These are phyloP conservation scores for Paraleonurus japonicus DNA, from an alignment of 257 asterid species.

Conservation along the genomic window DNA sequence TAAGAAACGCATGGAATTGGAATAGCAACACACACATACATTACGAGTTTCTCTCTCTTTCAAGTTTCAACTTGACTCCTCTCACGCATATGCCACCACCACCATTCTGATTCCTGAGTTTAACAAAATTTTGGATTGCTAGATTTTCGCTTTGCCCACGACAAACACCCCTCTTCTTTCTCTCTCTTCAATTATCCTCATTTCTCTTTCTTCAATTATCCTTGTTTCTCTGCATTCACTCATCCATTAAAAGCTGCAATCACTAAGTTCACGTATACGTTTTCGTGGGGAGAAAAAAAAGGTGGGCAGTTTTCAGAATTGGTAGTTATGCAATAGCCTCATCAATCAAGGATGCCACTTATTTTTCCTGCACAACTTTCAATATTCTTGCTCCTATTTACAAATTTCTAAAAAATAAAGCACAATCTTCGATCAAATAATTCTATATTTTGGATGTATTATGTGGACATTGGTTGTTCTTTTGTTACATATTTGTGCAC, in stretches of 20 bases:
- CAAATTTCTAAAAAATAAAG: slow-evolving; percentile 27
- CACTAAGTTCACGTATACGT: background rate
- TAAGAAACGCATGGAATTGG: slow-evolving; percentile 15
- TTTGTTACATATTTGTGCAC: too few species aligned
- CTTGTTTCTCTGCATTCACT: background rate
- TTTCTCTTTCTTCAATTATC: background rate
- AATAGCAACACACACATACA: background rate
- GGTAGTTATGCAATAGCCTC: slow-evolving; percentile 87
- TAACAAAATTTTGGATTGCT: background rate
- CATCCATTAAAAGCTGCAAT: slow-evolving; percentile 3
- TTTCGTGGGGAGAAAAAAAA: slow-evolving; percentile 58
- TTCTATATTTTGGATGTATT: background rate
- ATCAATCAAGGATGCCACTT: slow-evolving; percentile 64
- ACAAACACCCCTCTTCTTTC: background rate
- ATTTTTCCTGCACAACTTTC: slow-evolving; percentile 95
- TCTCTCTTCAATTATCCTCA: too few species aligned
- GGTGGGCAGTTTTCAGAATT: slow-evolving; percentile 52
- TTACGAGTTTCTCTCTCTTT: slow-evolving; percentile 4
- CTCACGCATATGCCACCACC: background rate
- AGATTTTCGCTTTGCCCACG: background rate
- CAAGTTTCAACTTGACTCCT: background rate
- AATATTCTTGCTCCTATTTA: slow-evolving; percentile 98
- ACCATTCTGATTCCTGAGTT: background rate
- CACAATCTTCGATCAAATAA: background rate
- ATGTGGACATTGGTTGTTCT: too few species aligned